Percentiles rank a stretch among this genome's conserved stretches.
Evolutionary conservation across 345 rosid genomes (phyloP).

Genomic region (Hypericum androsaemum): DNA sequence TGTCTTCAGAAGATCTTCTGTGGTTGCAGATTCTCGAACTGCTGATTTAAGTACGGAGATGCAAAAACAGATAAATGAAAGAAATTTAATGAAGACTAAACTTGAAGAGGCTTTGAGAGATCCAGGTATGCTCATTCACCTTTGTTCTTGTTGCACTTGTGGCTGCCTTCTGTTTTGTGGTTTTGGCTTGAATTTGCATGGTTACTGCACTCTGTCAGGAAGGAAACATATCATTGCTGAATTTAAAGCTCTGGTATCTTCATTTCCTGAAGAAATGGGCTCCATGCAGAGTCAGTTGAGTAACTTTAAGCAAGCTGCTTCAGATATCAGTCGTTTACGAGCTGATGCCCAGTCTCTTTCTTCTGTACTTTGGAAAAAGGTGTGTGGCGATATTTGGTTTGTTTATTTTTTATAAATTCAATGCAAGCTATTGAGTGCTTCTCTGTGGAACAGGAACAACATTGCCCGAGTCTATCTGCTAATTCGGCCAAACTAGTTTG

Average conservation of each 20-base stretch:
- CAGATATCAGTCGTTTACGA: conserved; percentile 64
- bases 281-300: conserved; percentile 71
- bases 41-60: conserved; percentile 53
- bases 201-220: conserved; percentile 41
- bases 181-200: conserved; percentile 17
- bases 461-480: conserved; percentile 44
- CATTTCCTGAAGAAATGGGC: conserved; percentile 88
- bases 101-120: conserved; percentile 66
- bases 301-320: conserved; percentile 60
- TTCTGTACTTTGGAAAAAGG: conserved; percentile 59
- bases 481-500: conserved; percentile 50
- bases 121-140: conserved; percentile 38
- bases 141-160: conserved; percentile 3
- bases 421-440: conserved; percentile 9
- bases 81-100: conserved; percentile 41
- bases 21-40: conserved; percentile 56
- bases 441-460: conserved; percentile 48
- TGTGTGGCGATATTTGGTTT: conserved; percentile 18
- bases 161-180: conserved; percentile 10
- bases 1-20: conserved; percentile 58
- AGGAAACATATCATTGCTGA: conserved; percentile 78
- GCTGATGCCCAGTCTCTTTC: conserved; percentile 79
- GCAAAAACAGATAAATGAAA: conserved; percentile 55
- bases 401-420: conserved; percentile 12
- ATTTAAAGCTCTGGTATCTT: conserved; percentile 72